phyloP scores from a whole-genome alignment of 2,329 filamentous ascomycete genomes.

The Cladorrhinum sp. region DNA sequence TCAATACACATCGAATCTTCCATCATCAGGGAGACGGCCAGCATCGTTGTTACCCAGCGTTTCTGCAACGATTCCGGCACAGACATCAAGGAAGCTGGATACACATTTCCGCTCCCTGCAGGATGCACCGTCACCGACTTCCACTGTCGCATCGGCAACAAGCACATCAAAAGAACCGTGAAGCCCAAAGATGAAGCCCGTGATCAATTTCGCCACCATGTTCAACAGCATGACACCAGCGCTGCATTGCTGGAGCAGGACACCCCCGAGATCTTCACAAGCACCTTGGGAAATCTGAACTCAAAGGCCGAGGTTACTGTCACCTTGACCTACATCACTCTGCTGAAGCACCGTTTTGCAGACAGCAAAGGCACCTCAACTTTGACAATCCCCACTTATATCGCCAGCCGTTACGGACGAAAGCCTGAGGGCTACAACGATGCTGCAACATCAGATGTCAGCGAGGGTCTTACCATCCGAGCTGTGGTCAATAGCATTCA shows the following conservation, averaged over 20 bases:
- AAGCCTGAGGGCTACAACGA: conserved; percentile 19
- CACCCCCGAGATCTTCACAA: conserved; percentile 30
- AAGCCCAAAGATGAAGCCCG: conserved; percentile 27
- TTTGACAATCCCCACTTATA: conserved; percentile 28
- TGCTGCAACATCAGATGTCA: conserved; percentile 5
- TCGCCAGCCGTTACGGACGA: conserved; percentile 28
- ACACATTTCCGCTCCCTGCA: conserved; percentile 29
- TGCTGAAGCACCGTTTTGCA: conserved; percentile 27
- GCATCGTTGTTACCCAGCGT: conserved; percentile 26
- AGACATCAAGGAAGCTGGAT: conserved; percentile 27
- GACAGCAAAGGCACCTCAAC: conserved; percentile 22
- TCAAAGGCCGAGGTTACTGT: conserved; percentile 26
- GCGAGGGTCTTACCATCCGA: conserved; percentile 17
- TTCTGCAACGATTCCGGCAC: conserved; percentile 28
- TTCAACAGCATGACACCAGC: conserved; percentile 8
- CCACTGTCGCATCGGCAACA: conserved; percentile 27
- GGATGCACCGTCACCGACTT: conserved; percentile 30
- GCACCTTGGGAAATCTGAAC: conserved; percentile 29
- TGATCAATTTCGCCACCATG: conserved; percentile 12
- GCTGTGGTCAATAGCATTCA: conserved; percentile 8
- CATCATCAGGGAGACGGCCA: conserved; percentile 28
- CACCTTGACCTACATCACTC: conserved; percentile 26
- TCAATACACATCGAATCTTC: conserved; percentile 26
- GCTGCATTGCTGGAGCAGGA: conserved; percentile 28
- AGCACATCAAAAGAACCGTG: conserved; percentile 24